Evolutionary conservation across 164 flowering plant genomes (phyloP), one percentile per base, ranked within the genome.

Genomic region (Chloranthus sessilifolius): DNA sequence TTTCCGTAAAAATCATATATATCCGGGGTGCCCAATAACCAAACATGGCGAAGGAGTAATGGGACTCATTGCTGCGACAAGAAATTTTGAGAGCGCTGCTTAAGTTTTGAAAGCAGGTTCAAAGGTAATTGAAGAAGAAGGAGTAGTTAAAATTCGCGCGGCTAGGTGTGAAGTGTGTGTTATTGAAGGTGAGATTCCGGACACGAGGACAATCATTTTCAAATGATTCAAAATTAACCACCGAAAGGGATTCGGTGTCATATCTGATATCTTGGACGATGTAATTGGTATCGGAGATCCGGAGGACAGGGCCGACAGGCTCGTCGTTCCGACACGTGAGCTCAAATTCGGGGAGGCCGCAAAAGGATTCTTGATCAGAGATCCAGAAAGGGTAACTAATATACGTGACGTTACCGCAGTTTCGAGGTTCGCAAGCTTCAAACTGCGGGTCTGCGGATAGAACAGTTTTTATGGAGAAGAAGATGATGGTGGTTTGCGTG

Each of bases 311-410:
- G 20, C 44, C 28, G 3, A 62, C 9, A n/a, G n/a, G n/a, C n/a
- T n/a, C n/a, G 15, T 43, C 7, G 8, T 52, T 43, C 7, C 28
- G 31, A 55, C 88, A 84, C 8, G 63, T 50, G 58, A 73, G 36
- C 31, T 58, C 39, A 9, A 73, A 78, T 29, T 47, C 42, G 0
- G 81, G 82, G 21, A 49, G 62, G 5, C 85, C 84, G 47, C 88
- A 82, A 24, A 57, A 62, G 28, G 76, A 42, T 26, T 63, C 50
- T 50, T 76, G 86, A 22, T 40, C 47, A 29, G 56, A 34, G 23
- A 74, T 53, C 81, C 81, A 75, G 41, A 85, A 82, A 4, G 88
- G 86, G 45, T 69, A 80, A 42, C 66, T 58, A 36, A 80, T 67
- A 1, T 25, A 62, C n/a, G 67, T 55, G 16, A 72, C 72, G 23